phyloP scores from a whole-genome alignment of 2,329 filamentous ascomycete genomes.

The Cladophialophora psammophila region DNA sequence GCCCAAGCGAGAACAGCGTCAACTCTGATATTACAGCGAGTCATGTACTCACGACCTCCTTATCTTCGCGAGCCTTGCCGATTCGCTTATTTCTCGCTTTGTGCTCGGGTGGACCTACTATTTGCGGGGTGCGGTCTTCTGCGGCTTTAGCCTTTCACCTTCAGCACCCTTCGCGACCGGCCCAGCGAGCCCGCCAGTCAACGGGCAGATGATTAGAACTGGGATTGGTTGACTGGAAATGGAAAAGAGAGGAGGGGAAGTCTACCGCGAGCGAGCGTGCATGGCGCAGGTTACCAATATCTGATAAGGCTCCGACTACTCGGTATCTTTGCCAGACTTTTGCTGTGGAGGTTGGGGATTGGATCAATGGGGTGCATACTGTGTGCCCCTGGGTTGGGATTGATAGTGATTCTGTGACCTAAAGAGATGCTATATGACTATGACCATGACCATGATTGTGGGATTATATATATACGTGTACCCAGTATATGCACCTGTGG shows the following conservation, averaged over 20 bases:
- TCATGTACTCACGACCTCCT: conserved; percentile 4
- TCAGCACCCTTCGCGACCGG: too few relatives aligned
- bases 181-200: not conserved
- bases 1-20: not conserved
- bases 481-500: not conserved
- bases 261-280: not conserved
- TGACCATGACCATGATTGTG: not conserved
- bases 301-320: conserved; percentile 2
- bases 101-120: conserved; percentile 16
- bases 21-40: not conserved
- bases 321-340: not conserved
- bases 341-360: not conserved
- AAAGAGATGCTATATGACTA: not conserved
- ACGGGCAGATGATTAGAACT: not conserved
- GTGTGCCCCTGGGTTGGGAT: not conserved
- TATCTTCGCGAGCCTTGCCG: conserved; percentile 21
- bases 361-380: not conserved
- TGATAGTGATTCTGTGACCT: not conserved
- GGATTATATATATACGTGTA: not conserved
- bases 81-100: conserved; percentile 11
- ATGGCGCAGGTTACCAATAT: not conserved
- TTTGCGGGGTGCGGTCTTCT: conserved; percentile 15
- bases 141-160: not conserved
- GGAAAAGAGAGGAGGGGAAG: not conserved
- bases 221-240: not conserved